Evolutionary conservation across 345 rosid species (phyloP), one percentile per base, ranked within the genome.

Genomic region (Durio zibethinus): DNA sequence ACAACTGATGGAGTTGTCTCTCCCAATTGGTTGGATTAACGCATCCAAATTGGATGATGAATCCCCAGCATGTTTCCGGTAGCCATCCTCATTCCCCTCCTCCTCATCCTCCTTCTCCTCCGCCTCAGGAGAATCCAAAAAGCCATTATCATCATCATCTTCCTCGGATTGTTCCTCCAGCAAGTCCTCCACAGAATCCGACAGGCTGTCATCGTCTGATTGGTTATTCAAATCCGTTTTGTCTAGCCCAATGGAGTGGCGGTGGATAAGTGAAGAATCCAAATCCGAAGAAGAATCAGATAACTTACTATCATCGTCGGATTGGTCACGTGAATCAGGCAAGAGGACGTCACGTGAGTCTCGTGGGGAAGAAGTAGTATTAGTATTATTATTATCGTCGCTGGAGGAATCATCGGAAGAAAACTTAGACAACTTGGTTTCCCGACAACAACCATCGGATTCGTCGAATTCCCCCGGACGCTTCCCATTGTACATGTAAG

Each of bases 1-100:
- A 70, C 97, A 92, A 80, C 84, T 87, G 36, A 92, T 86, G 27
- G 97, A 91, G 77, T 77, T 91, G 84, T 94, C 98, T 35, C 98
- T 68, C 29, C 97, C 98, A 80, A 94, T 84, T 60, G 86, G 86
- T 59, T 86, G 85, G 77, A 94, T 85, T 71, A 94, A 89, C 42
- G 93, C 86, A 60, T 88, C 89, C 2, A 88, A 85, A 79, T 92
- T 87, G 0, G 92, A 68, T 0, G 79, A 83, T 1, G 87, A 82
- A 54, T 90, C 86, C 21, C 88, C 93, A 20, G 86, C 89, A 45
- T 57, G 77, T 27, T 59, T 61, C 65, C 72, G 79, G 50, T 82
- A 62, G 50, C 77, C 48, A 60, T 43, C 75, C 20, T 21, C 76
- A n/a, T 75, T 74, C n/a, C 4, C 36, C 4, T 79, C 78, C 59